A percentile compares a stretch with the other conserved stretches of the same genome.
Evolutionary conservation across 2,329 filamentous ascomycete species (phyloP).

Genomic region (Remersonia thermophila): DNA sequence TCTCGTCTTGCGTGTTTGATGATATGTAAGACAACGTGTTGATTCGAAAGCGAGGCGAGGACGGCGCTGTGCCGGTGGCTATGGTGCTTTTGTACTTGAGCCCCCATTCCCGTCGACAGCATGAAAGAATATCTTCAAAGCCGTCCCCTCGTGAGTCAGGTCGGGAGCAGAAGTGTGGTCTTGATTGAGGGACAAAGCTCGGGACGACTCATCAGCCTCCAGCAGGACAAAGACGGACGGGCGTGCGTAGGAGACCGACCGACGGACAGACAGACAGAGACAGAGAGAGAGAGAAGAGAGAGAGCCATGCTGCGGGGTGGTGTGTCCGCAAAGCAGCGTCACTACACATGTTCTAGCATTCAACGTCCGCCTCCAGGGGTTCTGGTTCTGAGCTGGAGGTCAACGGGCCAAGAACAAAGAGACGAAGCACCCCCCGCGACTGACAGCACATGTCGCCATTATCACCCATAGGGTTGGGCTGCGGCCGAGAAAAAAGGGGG

Average conservation of each 20-base stretch:
- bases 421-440: background rate
- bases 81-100: constrained; percentile 10
- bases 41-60: background rate
- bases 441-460: too few species aligned
- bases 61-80: constrained; percentile 2
- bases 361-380: too few species aligned
- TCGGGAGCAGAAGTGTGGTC: constrained; percentile 7
- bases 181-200: constrained; percentile 15
- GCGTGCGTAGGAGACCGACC: too few species aligned
- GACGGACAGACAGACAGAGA: too few species aligned
- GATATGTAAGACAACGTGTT: background rate
- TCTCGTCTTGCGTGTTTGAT: too few species aligned
- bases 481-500: too few species aligned
- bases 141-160: constrained; percentile 12
- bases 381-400: too few species aligned
- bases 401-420: constrained; percentile 1
- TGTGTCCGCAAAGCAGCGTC: too few species aligned
- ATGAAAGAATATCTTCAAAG: constrained; percentile 16
- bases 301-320: too few species aligned
- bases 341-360: too few species aligned
- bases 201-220: constrained; percentile 4
- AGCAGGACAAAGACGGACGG: constrained; percentile 1
- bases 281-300: too few species aligned
- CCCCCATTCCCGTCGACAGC: constrained; percentile 5
- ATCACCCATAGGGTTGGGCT: too few species aligned